Percentiles rank a stretch among this genome's conserved stretches.
phyloP scores from a whole-genome alignment of 2,329 filamentous ascomycete species.

The Bimuria novae-zelandiae region DNA sequence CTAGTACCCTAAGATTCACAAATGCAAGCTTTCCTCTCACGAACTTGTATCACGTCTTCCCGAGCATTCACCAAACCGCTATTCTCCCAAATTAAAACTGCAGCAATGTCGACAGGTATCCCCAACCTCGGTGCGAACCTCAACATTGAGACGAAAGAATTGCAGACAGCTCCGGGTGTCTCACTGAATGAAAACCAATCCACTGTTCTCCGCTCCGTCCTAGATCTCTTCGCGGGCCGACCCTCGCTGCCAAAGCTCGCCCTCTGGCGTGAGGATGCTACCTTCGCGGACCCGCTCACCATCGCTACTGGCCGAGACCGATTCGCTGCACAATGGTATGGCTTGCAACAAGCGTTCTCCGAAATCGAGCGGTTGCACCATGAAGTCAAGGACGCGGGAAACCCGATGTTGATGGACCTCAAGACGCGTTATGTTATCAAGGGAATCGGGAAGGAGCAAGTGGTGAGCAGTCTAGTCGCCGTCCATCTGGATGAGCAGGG shows the following conservation, averaged over 20 bases:
- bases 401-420: constrained; percentile 63
- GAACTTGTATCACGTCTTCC: constrained; percentile 8
- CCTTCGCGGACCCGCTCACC: constrained; percentile 64
- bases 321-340: constrained; percentile 62
- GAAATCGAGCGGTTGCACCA: constrained; percentile 62
- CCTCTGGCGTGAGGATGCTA: constrained; percentile 63
- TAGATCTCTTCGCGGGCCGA: constrained; percentile 66
- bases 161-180: constrained; percentile 58
- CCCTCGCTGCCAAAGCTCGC: constrained; percentile 63
- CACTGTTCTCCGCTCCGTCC: constrained; percentile 60
- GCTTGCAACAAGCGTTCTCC: constrained; percentile 61
- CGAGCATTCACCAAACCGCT: constrained; percentile 24
- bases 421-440: constrained; percentile 60
- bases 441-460: constrained; percentile 57
- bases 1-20: too few species aligned
- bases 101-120: constrained; percentile 38
- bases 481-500: constrained; percentile 51
- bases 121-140: constrained; percentile 21
- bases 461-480: constrained; percentile 54
- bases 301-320: constrained; percentile 60
- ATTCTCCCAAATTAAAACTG: constrained; percentile 17
- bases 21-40: constrained; percentile 19
- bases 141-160: constrained; percentile 60
- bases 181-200: constrained; percentile 57
- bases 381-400: constrained; percentile 59